Conservation (phyloP, 2,329 filamentous ascomycete genomes). For the Colletotrichum tabaci region DNA sequence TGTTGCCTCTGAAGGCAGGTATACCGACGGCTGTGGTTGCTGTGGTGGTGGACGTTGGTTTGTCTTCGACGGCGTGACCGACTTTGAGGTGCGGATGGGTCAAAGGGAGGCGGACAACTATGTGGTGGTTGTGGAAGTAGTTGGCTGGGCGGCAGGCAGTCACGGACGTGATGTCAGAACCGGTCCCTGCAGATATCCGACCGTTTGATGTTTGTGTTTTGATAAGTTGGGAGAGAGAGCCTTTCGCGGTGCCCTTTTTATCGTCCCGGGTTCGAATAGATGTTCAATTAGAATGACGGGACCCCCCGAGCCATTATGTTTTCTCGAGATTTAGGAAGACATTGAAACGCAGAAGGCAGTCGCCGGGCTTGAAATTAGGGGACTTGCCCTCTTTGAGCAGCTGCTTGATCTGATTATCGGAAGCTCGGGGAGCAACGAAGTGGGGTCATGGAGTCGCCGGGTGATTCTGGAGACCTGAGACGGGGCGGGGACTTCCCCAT, state of each 20-base stretch:
- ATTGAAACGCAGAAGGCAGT: neutral
- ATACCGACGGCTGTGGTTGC: neutral
- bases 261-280: too few species aligned
- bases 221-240: neutral
- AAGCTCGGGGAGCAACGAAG: conserved; percentile 16
- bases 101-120: conserved; percentile 42
- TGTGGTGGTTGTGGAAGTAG: neutral
- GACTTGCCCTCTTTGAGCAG: neutral
- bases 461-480: neutral
- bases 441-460: conserved; percentile 16
- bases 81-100: conserved; percentile 38
- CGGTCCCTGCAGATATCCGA: neutral
- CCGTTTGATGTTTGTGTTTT: neutral
- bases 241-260: too few species aligned
- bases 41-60: neutral
- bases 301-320: too few species aligned
- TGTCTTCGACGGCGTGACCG: conserved; percentile 10
- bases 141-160: neutral
- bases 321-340: neutral
- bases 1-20: neutral
- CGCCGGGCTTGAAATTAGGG: neutral
- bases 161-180: conserved; percentile 1
- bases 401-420: neutral
- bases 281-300: too few species aligned
- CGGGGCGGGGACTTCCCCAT: neutral